Base-by-base conservation (phyloP, 108 stramenopile genomes). In the Epipyxis sp. region DNA sequence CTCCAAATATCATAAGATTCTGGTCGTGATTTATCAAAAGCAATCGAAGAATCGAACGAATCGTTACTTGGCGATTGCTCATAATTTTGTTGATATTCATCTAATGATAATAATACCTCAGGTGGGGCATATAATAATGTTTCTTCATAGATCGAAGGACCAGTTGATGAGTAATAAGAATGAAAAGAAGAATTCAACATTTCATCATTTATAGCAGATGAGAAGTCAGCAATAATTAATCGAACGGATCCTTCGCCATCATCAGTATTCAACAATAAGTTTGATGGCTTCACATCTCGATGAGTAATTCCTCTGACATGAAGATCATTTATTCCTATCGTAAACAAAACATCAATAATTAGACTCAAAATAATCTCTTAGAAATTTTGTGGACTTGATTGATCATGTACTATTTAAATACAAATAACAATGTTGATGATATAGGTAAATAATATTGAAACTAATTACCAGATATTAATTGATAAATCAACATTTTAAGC, bases 1-100 rank as follows among this genome's bases (percentile, higher is more conserved):
- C 83, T 82, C 85, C 85, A 86, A 61, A 84, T 42, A 45, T 86
- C 86, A 59, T 86, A 86, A 20, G 76, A 45, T 46, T 85, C 58
- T 20, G 85, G 84, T 40, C 81, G 69, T 27, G 43, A 39, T 30
- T 40, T 16, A 37, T 80, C 78, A 71, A 79, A 86, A 25, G 83
- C 77, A 44, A 20, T 35, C 81, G 44, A 45, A 42, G 3, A 13
- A n/a, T n/a, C n/a, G n/a, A n/a, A n/a, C n/a, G n/a, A 10, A 13
- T 1, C 1, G 0, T 30, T 67, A 25, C 6, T 40, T 0, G 45
- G 44, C 1, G 78, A 16, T 20, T 44, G 3, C 27, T 16, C 79
- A 13, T 50, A 20, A 0, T 16, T 20, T 27, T 59, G 34, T 1
- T 20, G 2, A 2, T 1, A 69, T 3, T 41, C 79, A 59, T 78